These are phyloP conservation scores for Cutaneotrichosporon sp. DNA, from an alignment of 1,284 basidiomycete genomes.

Conservation along the genomic window DNA sequence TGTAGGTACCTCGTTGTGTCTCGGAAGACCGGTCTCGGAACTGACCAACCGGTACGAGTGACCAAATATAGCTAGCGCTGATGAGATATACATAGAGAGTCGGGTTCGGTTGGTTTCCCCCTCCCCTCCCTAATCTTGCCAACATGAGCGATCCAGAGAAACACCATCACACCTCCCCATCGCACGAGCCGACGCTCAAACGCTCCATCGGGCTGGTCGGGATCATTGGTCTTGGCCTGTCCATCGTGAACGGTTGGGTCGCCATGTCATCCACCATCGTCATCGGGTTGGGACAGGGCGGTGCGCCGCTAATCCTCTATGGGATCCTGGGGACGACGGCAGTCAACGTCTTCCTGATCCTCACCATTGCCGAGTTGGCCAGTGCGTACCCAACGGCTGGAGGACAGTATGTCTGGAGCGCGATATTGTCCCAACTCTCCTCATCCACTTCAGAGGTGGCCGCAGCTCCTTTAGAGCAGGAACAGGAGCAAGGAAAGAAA, in stretches of 20 bases:
- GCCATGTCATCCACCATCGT: conserved; percentile 24
- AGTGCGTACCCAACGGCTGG: conserved; percentile 19
- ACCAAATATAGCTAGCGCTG: too few species aligned
- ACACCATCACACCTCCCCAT: background rate
- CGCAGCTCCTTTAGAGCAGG: too few species aligned
- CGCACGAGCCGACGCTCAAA: conserved; percentile 13
- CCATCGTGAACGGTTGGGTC: conserved; percentile 24
- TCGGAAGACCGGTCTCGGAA: too few species aligned
- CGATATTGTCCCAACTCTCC: conserved; percentile 9
- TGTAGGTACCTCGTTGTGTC: too few species aligned
- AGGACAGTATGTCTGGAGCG: conserved; percentile 21
- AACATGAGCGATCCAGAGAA: background rate
- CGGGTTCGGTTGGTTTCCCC: too few species aligned
- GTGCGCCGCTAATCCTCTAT: conserved; percentile 18
- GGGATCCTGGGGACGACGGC: conserved; percentile 17
- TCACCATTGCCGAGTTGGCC: conserved; percentile 17
- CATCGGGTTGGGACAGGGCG: conserved; percentile 20
- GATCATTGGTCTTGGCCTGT: conserved; percentile 23
- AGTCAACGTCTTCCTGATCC: conserved; percentile 17
- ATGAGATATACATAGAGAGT: too few species aligned
- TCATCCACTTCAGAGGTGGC: background rate
- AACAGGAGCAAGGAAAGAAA: background rate
- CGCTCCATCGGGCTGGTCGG: conserved; percentile 21
- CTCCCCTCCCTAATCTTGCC: background rate
- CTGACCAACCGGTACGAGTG: too few species aligned